Conservation (phyloP, 1,284 basidiomycete species). For the Trichosporon coremiiforme region DNA sequence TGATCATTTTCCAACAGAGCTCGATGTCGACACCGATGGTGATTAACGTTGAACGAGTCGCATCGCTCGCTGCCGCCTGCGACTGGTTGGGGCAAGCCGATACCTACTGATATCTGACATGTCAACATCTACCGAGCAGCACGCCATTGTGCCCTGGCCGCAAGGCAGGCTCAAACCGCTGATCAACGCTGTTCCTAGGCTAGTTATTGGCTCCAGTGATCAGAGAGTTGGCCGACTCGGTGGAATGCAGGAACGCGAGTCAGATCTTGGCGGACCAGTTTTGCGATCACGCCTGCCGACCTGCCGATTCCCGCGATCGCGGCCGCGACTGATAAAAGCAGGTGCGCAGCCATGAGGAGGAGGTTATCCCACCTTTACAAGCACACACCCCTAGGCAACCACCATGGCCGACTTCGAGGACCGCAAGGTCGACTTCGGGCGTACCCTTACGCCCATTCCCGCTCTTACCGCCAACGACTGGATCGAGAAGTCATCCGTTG, state of each 20-base stretch:
- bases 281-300: conserved; percentile 11
- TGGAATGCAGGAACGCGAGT: conserved; percentile 10
- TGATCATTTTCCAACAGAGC: neutral
- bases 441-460: conserved; percentile 4
- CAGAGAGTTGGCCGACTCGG: conserved; percentile 8
- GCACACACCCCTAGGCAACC: neutral
- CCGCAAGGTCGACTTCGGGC: conserved; percentile 18
- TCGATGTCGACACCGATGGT: conserved; percentile 12
- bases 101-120: conserved; percentile 4
- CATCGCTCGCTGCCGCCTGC: neutral
- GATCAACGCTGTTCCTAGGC: neutral
- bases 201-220: neutral
- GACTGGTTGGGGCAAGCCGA: neutral
- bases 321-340: conserved; percentile 9
- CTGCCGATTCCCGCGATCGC: neutral
- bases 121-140: neutral
- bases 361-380: neutral
- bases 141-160: neutral
- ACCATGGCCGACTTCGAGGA: conserved; percentile 10
- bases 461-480: neutral
- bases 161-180: neutral
- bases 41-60: neutral
- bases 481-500: neutral
- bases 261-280: neutral
- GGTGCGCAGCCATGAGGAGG: neutral